Evolutionary conservation across 345 rosid genomes (phyloP), one percentile per base, ranked within the genome.

Genomic region (Crucihimalaya himalaica): DNA sequence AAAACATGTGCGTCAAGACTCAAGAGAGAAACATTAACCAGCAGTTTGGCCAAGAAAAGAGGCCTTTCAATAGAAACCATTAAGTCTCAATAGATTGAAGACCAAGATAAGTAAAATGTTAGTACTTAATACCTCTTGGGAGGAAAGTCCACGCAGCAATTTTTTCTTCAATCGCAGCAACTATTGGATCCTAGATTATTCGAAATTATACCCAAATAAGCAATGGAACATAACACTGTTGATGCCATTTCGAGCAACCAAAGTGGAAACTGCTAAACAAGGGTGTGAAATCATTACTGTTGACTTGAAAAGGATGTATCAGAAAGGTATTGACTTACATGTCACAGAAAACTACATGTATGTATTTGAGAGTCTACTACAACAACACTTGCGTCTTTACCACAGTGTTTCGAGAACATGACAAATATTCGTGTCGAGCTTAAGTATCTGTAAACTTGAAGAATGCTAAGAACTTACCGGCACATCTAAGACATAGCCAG

Each of bases 91-190:
- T 54, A 45, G 43, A 43, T 43, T 68, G 43, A 27, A 56, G 15
- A 31, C 45, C 45, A 48, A 46, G 54, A 47, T 40, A 18, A 25
- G 8, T 21, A 70, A 37, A 48, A 28, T 6, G 21, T 29, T 12
- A 43, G 29, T 65, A 57, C n/a, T 51, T 39, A 25, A 39, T 79
- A 87, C 97, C 96, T 82, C 79, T 81, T 4, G 99, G 99, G 71
- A 91, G 89, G 63, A 88, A 88, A 54, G 92, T 88, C 97, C 97
- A 95, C 1, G 93, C 87, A 2, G 97, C 85, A 50, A 95, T 77
- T 84, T 85, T 86, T 75, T 89, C 93, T 72, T 89, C 96, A 39
- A 95, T 79, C 69, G 78, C 88, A 71, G 81, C 78, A 64, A 89
- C 70, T 65, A 88, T 57, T 6, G 78, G 77, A 77, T 89, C 97